A percentile compares a stretch with the other conserved stretches of the same genome.
Conservation (phyloP, 2,329 filamentous ascomycete genomes). For the Colletotrichum gloeosporioides region DNA sequence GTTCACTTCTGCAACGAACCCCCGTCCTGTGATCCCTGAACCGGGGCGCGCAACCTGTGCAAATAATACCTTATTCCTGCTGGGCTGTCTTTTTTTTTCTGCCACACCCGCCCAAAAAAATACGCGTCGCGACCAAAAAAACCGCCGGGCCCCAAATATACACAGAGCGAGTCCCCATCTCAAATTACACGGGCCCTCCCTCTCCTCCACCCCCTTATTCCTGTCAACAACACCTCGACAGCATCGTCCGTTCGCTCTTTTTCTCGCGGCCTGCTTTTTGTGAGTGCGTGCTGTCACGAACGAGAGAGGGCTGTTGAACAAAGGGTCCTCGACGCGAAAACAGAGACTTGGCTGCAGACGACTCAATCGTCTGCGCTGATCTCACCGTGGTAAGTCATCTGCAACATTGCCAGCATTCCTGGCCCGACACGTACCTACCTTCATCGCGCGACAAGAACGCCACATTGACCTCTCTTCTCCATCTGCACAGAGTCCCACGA, state of each 20-base stretch:
- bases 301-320: conserved; percentile 17
- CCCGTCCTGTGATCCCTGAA: conserved; percentile 16
- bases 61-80: conserved; percentile 21
- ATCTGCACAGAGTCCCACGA: conserved; percentile 44
- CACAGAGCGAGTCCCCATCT: conserved; percentile 3
- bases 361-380: conserved; percentile 67
- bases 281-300: background rate
- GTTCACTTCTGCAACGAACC: conserved; percentile 13
- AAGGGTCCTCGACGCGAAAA: conserved; percentile 29
- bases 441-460: background rate
- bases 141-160: conserved; percentile 6
- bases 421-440: background rate
- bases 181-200: conserved; percentile 20
- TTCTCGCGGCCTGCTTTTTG: conserved; percentile 7
- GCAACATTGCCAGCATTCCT: conserved; percentile 1
- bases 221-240: conserved; percentile 20
- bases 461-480: conserved; percentile 15
- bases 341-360: conserved; percentile 66
- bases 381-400: conserved; percentile 54
- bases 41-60: background rate
- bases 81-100: background rate
- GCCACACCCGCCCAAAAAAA: conserved; percentile 7
- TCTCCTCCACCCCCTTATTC: conserved; percentile 20
- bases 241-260: conserved; percentile 9
- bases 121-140: conserved; percentile 14